phyloP scores from a whole-genome alignment of 805 yeast species.

The Millerozyma acaciae region DNA sequence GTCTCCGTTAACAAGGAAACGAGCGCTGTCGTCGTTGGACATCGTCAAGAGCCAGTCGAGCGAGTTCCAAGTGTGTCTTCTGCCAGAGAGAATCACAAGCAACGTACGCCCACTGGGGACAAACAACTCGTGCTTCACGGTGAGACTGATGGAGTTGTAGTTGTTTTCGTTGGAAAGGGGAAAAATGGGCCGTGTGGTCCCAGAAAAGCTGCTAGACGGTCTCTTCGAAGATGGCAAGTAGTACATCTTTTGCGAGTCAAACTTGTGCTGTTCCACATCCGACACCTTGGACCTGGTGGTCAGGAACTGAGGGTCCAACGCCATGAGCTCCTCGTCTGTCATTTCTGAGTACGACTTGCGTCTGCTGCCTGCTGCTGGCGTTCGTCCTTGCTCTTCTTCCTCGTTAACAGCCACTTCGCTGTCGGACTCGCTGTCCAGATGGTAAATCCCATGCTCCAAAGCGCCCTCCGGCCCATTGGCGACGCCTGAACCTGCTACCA shows the following conservation, averaged over 20 bases:
- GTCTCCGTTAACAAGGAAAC: slow-evolving; percentile 36
- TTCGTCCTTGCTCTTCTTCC: no score
- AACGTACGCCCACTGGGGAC: slow-evolving; percentile 26
- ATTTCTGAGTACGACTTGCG: slow-evolving; percentile 48
- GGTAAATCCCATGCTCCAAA: background rate
- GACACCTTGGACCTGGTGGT: slow-evolving; percentile 32
- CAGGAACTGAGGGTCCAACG: slow-evolving; percentile 50
- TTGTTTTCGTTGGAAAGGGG: slow-evolving; percentile 35
- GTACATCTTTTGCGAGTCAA: slow-evolving; percentile 37
- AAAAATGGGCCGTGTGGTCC: no score
- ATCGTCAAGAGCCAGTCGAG: slow-evolving; percentile 34
- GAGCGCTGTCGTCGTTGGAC: slow-evolving; percentile 4
- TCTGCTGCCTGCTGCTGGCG: slow-evolving; percentile 12
- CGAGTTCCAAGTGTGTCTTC: slow-evolving; percentile 43
- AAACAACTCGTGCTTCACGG: slow-evolving; percentile 42
- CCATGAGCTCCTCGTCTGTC: slow-evolving; percentile 53
- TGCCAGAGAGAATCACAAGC: slow-evolving; percentile 35
- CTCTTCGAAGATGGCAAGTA: slow-evolving; percentile 16
- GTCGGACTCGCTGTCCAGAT: slow-evolving; percentile 4
- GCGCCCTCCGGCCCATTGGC: background rate
- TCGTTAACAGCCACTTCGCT: background rate
- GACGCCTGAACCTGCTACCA: background rate
- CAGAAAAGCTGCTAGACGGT: slow-evolving; percentile 9
- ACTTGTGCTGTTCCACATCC: slow-evolving; percentile 42
- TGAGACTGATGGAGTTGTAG: slow-evolving; percentile 37